Evolutionary conservation across 345 rosid species (phyloP).

Genomic region (Limnanthes douglasii): DNA sequence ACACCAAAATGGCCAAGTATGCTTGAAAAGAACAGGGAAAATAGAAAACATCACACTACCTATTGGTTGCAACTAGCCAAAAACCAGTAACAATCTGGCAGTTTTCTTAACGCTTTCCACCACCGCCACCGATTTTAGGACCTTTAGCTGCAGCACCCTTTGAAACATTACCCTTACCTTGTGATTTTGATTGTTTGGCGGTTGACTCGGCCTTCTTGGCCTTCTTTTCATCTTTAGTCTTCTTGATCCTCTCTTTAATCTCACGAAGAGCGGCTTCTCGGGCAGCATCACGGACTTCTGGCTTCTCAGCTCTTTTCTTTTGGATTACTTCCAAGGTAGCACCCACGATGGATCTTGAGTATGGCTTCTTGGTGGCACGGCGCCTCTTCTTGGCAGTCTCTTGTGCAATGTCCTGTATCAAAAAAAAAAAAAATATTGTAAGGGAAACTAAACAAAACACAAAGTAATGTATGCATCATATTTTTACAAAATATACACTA

Average conservation of each 20-base stretch:
- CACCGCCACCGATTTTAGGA: constrained; percentile 23
- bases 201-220: constrained; percentile 19
- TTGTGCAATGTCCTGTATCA: constrained; percentile 42
- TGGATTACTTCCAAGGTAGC: constrained; percentile 66
- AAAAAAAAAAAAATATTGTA: not conserved
- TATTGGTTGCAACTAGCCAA: constrained; percentile 9
- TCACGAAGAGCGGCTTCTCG: constrained; percentile 56
- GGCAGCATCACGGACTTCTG: constrained; percentile 76
- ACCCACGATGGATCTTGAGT: constrained; percentile 73
- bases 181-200: constrained; percentile 14
- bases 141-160: constrained; percentile 16
- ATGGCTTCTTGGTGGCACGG: constrained; percentile 52
- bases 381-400: constrained; percentile 65
- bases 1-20: constrained; percentile 9
- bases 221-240: constrained; percentile 22
- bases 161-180: constrained; percentile 12
- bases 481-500: not conserved
- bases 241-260: constrained; percentile 23
- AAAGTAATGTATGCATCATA: no score
- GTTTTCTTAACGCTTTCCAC: constrained; percentile 18
- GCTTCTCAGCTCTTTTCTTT: constrained; percentile 69
- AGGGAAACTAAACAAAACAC: not conserved
- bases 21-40: constrained; percentile 4
- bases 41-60: constrained; percentile 6
- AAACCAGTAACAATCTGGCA: not conserved